Conservation (phyloP, 192 early-diverging fungal genomes). For the Dissophora ornata region DNA sequence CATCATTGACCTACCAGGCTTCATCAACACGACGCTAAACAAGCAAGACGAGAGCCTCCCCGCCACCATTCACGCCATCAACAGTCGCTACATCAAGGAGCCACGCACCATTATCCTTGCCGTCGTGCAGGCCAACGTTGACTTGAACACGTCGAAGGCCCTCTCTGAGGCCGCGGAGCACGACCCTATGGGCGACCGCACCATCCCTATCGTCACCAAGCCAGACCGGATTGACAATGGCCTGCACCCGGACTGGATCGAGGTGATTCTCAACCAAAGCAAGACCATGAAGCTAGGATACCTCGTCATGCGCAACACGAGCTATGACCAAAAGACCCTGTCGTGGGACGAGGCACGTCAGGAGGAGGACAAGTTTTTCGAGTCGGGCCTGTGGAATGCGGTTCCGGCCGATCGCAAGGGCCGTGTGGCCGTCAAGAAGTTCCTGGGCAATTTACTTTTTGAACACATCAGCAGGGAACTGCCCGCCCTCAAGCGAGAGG, state of each 20-base stretch:
- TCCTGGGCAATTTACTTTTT: conserved; percentile 21
- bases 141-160: conserved; percentile 28
- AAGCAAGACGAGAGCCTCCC: conserved; percentile 20
- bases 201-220: conserved; percentile 28
- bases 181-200: conserved; percentile 25
- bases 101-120: conserved; percentile 39
- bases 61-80: conserved; percentile 25
- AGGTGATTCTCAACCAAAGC: conserved; percentile 2
- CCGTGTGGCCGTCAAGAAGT: conserved; percentile 26
- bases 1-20: conserved; percentile 37
- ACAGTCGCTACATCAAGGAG: conserved; percentile 39
- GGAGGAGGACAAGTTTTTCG: conserved; percentile 25
- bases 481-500: conserved; percentile 21
- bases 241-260: background rate
- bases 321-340: conserved; percentile 17
- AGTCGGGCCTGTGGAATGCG: conserved; percentile 10
- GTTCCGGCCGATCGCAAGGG: conserved; percentile 23
- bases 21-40: conserved; percentile 29
- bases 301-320: conserved; percentile 18
- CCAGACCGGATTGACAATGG: background rate
- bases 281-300: conserved; percentile 24
- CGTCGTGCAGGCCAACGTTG: conserved; percentile 32
- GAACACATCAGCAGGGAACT: conserved; percentile 38
- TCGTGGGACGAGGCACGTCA: conserved; percentile 21
- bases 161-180: conserved; percentile 27